A percentile compares a stretch with the other conserved stretches of the same genome.
Evolutionary conservation across 2,329 filamentous ascomycete genomes (phyloP).

Genomic region (Hawksworthiomyces lignivorus): DNA sequence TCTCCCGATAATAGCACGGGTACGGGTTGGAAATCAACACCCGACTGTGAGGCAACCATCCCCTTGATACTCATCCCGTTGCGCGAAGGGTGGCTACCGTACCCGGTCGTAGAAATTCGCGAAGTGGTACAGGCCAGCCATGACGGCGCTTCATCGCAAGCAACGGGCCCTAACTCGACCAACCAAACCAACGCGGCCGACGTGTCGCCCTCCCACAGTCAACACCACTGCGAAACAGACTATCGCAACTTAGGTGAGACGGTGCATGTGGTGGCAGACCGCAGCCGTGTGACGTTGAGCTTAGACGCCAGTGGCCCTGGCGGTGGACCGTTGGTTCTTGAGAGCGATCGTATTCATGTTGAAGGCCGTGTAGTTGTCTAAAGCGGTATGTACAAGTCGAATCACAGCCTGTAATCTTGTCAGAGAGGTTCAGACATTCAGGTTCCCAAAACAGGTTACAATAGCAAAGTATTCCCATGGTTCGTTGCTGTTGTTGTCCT

Average conservation of each 20-base stretch:
- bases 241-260: slow-evolving; percentile 70
- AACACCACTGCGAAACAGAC: slow-evolving; percentile 64
- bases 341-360: slow-evolving; percentile 41
- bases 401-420: no score
- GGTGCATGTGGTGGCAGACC: slow-evolving; percentile 65
- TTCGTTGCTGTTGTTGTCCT: no score
- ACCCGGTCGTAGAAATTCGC: slow-evolving; percentile 72
- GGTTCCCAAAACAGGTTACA: no score
- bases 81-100: slow-evolving; percentile 66
- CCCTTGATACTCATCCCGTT: slow-evolving; percentile 73
- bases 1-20: slow-evolving; percentile 16
- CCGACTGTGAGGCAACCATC: slow-evolving; percentile 48
- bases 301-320: slow-evolving; percentile 59
- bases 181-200: background rate
- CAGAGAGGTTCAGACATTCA: no score
- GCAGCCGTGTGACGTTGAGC: slow-evolving; percentile 64
- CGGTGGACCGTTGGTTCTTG: slow-evolving; percentile 59
- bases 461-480: no score
- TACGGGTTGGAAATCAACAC: slow-evolving; percentile 28
- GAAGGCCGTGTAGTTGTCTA: slow-evolving; percentile 29
- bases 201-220: slow-evolving; percentile 9
- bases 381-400: no score
- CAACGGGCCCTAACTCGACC: no score
- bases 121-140: slow-evolving; percentile 35
- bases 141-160: no score